Base-by-base conservation (phyloP, 768 basidiomycete genomes). In the Suillus decipiens region DNA sequence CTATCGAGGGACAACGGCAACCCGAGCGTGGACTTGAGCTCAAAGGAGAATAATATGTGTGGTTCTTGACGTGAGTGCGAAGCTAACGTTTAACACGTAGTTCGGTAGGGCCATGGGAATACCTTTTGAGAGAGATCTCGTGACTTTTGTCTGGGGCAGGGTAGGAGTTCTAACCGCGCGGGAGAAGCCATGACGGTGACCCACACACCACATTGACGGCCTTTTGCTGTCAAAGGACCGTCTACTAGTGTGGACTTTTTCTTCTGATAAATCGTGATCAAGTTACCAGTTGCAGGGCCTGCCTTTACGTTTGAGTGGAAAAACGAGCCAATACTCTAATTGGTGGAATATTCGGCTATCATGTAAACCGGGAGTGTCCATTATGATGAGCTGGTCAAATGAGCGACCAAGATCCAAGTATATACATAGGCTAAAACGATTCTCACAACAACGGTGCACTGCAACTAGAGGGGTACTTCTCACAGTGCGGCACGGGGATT, bases 401-500 rank as follows among this genome's bases (percentile, higher is more conserved):
- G 36, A 22, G 36, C 36, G 7, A 39, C 22, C 15, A 24, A 22
- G 54, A 36, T 9, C 54, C 24, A 24, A 15, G 55, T 24, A n/a
- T 54, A 54, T 54, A 34, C 19, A 22, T 55, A 55, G 54, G 54
- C 17, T 39, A 24, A 24, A 17, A 24, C 42, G 50, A 51, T 65
- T 65, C 64, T 65, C 64, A 65, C 64, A 58, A 15, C 28, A 43
- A 37, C 54, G 42, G 37, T 63, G 24, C 22, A 62, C 22, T 53
- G 22, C 24, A 33, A 54, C 50, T 5, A 51, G 50, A 51, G 31
- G 17, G 31, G 31, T 64, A 55, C 55, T 56, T 72, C 71, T 72
- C 71, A 72, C 71, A 72, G 28, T 28, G 28, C 72, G n/a, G 58
- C 24, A 60, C 71, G 70, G 71, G 61, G 70, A 73, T 61, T 34